Percentiles rank a stretch among this genome's conserved stretches.
These are phyloP conservation scores for Trichoderma polysporum DNA, from an alignment of 2,329 filamentous ascomycete species.

Conservation along the genomic window DNA sequence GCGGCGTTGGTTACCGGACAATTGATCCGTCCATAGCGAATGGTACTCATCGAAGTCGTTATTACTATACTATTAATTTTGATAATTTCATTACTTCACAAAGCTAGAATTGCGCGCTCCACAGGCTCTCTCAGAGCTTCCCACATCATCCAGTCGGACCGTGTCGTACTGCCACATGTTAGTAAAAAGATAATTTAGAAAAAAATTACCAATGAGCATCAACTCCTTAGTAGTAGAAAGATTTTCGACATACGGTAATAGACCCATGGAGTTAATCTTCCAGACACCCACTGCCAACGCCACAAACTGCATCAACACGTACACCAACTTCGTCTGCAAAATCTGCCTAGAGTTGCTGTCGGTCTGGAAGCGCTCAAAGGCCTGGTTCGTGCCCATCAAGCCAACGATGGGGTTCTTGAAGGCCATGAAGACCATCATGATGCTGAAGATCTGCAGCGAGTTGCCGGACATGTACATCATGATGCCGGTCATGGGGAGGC, in stretches of 20 bases:
- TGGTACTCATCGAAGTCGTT: slow-evolving; percentile 1
- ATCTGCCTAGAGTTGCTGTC: slow-evolving; percentile 72
- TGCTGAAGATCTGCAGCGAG: slow-evolving; percentile 96
- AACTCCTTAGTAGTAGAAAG: background rate
- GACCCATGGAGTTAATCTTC: slow-evolving; percentile 96
- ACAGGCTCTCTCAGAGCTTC: slow-evolving; percentile 71
- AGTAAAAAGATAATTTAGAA: background rate
- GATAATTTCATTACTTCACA: slow-evolving; percentile 39
- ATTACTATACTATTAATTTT: slow-evolving; percentile 3
- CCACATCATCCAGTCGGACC: slow-evolving; percentile 98
- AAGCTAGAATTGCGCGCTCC: slow-evolving; percentile 64
- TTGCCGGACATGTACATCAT: slow-evolving; percentile 99
- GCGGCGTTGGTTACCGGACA: slow-evolving; percentile 16
- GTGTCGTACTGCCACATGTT: slow-evolving; percentile 67
- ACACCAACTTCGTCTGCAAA: slow-evolving; percentile 81
- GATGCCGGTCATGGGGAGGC: slow-evolving; percentile 95
- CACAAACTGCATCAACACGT: slow-evolving; percentile 81
- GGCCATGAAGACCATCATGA: slow-evolving; percentile 99
- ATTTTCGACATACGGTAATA: slow-evolving; percentile 72
- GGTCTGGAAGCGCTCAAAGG: slow-evolving; percentile 90
- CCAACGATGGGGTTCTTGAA: slow-evolving; percentile 96
- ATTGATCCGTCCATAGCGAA: background rate
- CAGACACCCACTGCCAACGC: slow-evolving; percentile 84
- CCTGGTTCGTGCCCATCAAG: slow-evolving; percentile 75
- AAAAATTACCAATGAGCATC: background rate